phyloP scores from a whole-genome alignment of 2,329 filamentous ascomycete species.

The Dactylellina haptotyla region DNA sequence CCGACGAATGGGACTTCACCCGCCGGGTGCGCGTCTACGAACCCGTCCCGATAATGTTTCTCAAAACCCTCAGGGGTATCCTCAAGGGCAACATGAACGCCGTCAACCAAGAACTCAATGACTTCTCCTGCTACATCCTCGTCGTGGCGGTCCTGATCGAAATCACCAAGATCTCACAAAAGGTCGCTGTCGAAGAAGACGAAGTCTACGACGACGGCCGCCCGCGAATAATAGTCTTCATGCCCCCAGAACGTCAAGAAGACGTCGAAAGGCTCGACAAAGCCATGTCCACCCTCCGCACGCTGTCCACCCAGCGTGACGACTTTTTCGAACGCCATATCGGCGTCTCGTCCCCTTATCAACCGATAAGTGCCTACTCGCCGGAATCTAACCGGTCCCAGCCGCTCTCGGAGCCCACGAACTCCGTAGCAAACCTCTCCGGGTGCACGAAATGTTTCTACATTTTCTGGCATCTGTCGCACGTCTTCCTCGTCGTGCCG shows the following conservation, averaged over 20 bases:
- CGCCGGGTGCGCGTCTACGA: conserved; percentile 54
- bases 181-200: conserved; percentile 56
- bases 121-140: conserved; percentile 57
- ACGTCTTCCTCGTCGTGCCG: conserved; percentile 56
- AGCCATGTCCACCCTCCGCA: conserved; percentile 47
- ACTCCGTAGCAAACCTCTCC: conserved; percentile 53
- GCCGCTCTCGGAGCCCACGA: conserved; percentile 24
- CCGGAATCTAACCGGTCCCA: conserved; percentile 49
- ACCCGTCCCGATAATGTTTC: conserved; percentile 54
- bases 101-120: conserved; percentile 55
- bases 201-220: conserved; percentile 53
- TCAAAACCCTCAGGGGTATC: conserved; percentile 55
- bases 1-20: conserved; percentile 56
- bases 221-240: conserved; percentile 54
- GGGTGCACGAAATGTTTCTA: conserved; percentile 58
- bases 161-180: conserved; percentile 57
- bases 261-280: conserved; percentile 54
- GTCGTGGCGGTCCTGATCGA: conserved; percentile 58
- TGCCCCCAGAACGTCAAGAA: conserved; percentile 54
- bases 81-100: conserved; percentile 56
- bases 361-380: conserved; percentile 42
- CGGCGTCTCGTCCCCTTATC: conserved; percentile 41
- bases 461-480: conserved; percentile 57
- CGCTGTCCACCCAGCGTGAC: conserved; percentile 44
- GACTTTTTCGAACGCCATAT: conserved; percentile 54